Conservation (phyloP, 495 filamentous ascomycete genomes). For the Pseudotulostoma volvatum region DNA sequence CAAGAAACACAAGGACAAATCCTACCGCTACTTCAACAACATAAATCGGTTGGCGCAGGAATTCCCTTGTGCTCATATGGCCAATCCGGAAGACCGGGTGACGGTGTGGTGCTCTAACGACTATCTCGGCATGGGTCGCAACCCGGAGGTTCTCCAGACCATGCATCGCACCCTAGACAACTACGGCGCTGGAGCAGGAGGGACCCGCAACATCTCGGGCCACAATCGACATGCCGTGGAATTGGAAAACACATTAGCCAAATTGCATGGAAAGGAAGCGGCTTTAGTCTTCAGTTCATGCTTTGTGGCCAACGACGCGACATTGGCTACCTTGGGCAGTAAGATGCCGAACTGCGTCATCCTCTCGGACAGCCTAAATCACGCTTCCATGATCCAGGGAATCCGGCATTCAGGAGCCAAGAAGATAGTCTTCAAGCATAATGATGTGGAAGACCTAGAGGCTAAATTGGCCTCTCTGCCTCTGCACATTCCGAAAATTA, state of each 20-base stretch:
- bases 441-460: conserved; percentile 81
- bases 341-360: conserved; percentile 95
- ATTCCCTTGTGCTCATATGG: conserved; percentile 87
- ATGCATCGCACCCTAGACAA: conserved; percentile 94
- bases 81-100: conserved; percentile 68
- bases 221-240: conserved; percentile 89
- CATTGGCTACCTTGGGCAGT: conserved; percentile 84
- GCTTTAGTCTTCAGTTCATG: conserved; percentile 92
- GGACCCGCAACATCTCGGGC: conserved; percentile 93
- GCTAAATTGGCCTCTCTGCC: conserved; percentile 78
- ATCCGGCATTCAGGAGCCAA: conserved; percentile 92
- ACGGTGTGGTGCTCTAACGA: conserved; percentile 99
- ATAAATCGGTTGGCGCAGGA: conserved; percentile 96
- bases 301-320: conserved; percentile 97
- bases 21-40: conserved; percentile 99
- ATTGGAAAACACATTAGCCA: conserved; percentile 70
- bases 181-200: conserved; percentile 90
- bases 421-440: conserved; percentile 98
- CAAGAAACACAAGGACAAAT: conserved; percentile 99
- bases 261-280: conserved; percentile 78
- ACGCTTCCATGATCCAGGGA: conserved; percentile 98
- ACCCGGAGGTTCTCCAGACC: conserved; percentile 64
- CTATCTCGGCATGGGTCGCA: conserved; percentile 94
- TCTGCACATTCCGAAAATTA: conserved; percentile 78
- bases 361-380: conserved; percentile 85